A percentile compares a stretch with the other conserved stretches of the same genome.
Conservation (phyloP, 306 rosid species). For the Cicer chorassanicum region DNA sequence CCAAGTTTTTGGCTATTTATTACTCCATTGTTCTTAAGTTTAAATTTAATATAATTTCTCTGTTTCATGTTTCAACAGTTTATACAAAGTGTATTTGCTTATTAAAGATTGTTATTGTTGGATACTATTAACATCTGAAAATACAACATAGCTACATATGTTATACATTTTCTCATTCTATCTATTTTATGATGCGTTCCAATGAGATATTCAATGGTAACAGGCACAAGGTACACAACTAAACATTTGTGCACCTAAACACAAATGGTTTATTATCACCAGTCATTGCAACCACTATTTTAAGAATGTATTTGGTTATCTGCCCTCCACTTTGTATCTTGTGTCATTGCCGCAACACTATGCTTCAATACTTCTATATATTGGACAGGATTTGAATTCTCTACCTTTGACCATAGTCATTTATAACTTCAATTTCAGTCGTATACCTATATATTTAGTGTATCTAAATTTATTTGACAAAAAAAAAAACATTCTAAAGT, state of each 20-base stretch:
- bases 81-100: constrained; percentile 67
- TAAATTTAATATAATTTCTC: constrained; percentile 40
- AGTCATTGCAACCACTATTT: too few species aligned
- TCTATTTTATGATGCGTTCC: background rate
- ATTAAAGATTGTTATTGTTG: constrained; percentile 58
- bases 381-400: too few species aligned
- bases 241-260: too few species aligned
- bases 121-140: constrained; percentile 60
- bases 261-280: too few species aligned
- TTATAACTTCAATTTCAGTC: background rate
- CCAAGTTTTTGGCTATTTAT: constrained; percentile 37
- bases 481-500: background rate
- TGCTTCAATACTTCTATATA: too few species aligned
- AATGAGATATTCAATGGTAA: background rate
- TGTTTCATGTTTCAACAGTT: constrained; percentile 46
- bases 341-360: too few species aligned
- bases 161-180: background rate
- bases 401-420: too few species aligned
- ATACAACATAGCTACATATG: constrained; percentile 43
- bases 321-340: too few species aligned
- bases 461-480: background rate
- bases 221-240: too few species aligned
- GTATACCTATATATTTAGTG: background rate
- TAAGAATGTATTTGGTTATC: too few species aligned
- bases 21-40: constrained; percentile 45